phyloP scores from a whole-genome alignment of 768 basidiomycete species.

The Trametes sanguinea region DNA sequence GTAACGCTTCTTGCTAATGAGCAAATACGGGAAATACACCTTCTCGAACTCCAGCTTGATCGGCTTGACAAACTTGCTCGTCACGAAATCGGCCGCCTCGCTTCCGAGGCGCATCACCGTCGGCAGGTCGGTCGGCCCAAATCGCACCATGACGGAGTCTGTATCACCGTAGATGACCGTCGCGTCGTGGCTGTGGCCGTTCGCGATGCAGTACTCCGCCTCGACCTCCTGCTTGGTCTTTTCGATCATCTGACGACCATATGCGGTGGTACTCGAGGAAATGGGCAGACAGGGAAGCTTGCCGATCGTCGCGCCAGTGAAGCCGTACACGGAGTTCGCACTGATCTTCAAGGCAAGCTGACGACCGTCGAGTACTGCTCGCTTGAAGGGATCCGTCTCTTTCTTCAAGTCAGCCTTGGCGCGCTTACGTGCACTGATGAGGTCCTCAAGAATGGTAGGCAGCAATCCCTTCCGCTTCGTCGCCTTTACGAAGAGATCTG shows the following conservation, averaged over 20 bases:
- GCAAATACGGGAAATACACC: constrained; percentile 96
- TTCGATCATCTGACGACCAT: constrained; percentile 99
- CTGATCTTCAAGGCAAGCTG: constrained; percentile 98
- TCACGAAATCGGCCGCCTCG: constrained; percentile 91
- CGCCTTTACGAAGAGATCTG: constrained; percentile 84
- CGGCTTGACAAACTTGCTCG: constrained; percentile 87
- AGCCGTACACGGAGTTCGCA: constrained; percentile 98
- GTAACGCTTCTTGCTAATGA: constrained; percentile 99
- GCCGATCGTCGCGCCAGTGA: constrained; percentile 96
- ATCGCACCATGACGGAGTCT: constrained; percentile 98
- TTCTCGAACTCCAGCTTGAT: constrained; percentile 99
- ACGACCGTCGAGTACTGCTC: constrained; percentile 95
- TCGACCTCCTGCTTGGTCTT: constrained; percentile 95
- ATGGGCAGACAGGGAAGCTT: constrained; percentile 95
- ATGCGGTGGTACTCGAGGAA: constrained; percentile 93
- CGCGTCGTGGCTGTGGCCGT: constrained; percentile 85
- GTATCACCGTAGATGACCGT: constrained; percentile 98
- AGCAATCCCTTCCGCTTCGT: constrained; percentile 82
- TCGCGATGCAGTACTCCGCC: constrained; percentile 78
- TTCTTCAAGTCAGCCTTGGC: constrained; percentile 96
- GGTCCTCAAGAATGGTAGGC: constrained; percentile 90
- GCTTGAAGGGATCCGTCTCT: constrained; percentile 95
- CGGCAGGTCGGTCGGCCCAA: constrained; percentile 85
- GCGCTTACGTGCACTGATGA: constrained; percentile 90
- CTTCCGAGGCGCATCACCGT: constrained; percentile 90